Conservation (phyloP, 768 basidiomycete species). For the Phylloporus arenicola region DNA sequence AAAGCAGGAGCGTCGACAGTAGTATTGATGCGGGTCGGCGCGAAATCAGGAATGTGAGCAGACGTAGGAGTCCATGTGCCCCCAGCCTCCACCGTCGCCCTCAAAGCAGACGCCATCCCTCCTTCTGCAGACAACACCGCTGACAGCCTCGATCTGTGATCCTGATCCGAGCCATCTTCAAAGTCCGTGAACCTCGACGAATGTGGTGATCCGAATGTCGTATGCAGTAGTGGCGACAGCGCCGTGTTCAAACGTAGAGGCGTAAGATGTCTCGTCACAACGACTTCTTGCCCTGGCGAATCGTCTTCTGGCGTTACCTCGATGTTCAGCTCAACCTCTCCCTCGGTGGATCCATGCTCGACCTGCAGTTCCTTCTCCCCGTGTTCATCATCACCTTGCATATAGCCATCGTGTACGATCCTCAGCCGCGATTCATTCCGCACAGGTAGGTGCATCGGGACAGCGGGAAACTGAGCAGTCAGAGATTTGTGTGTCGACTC, state of each 20-base stretch:
- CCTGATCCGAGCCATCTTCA: slow-evolving; percentile 27
- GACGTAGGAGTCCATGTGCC: background rate
- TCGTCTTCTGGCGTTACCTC: slow-evolving; percentile 12
- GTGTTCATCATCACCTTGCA: slow-evolving; percentile 16
- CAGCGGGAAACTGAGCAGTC: slow-evolving; percentile 29
- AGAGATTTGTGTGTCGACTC: slow-evolving; percentile 22
- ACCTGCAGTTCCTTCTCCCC: slow-evolving; percentile 15
- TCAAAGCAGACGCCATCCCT: slow-evolving; percentile 15
- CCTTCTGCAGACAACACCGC: background rate
- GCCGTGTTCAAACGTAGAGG: slow-evolving; percentile 5
- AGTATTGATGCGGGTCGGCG: slow-evolving; percentile 4
- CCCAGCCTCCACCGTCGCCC: slow-evolving; percentile 13
- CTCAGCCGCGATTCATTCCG: slow-evolving; percentile 29
- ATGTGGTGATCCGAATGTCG: slow-evolving; percentile 38
- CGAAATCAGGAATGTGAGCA: background rate
- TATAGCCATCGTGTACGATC: slow-evolving; percentile 24
- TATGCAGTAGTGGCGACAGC: slow-evolving; percentile 37
- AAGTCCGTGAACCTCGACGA: slow-evolving; percentile 28
- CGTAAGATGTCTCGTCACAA: background rate
- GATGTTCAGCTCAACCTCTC: slow-evolving; percentile 6
- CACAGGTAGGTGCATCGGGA: slow-evolving; percentile 26
- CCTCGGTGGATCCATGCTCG: slow-evolving; percentile 19
- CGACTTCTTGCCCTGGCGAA: slow-evolving; percentile 8
- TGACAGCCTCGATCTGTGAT: slow-evolving; percentile 14
- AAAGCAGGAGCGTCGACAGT: background rate